These are phyloP conservation scores for Coelastrella sp. DNA, from an alignment of 139 green algal species.

Conservation along the genomic window DNA sequence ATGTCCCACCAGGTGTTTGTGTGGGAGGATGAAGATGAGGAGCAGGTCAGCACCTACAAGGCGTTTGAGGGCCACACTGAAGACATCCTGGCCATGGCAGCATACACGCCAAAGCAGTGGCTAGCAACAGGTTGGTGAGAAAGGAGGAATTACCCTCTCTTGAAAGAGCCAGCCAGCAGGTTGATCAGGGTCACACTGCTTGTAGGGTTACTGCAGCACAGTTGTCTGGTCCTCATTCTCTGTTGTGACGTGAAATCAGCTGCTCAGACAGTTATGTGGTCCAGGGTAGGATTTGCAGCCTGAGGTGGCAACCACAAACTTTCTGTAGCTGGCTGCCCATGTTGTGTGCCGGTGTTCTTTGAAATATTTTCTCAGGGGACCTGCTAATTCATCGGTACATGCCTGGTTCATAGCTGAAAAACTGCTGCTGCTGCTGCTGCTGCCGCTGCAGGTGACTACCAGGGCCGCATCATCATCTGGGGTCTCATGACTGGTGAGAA, in stretches of 20 bases:
- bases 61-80: slow-evolving; percentile 73
- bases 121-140: slow-evolving; percentile 53
- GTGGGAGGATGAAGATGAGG: slow-evolving; percentile 79
- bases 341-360: background rate
- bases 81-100: slow-evolving; percentile 80
- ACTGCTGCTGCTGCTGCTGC: background rate
- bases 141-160: too few relatives aligned
- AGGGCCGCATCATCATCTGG: slow-evolving; percentile 82
- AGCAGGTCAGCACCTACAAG: slow-evolving; percentile 60
- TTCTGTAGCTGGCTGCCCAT: background rate
- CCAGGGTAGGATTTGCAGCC: too few relatives aligned
- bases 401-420: background rate
- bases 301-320: background rate
- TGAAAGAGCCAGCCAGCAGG: too few relatives aligned
- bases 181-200: too few relatives aligned
- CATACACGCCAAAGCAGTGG: slow-evolving; percentile 51
- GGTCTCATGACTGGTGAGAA: slow-evolving; percentile 76
- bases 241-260: too few relatives aligned
- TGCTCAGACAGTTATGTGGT: too few relatives aligned
- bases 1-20: slow-evolving; percentile 64
- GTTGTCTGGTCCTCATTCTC: background rate
- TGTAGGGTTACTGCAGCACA: background rate
- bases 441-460: slow-evolving; percentile 76
- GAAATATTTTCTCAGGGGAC: too few relatives aligned
- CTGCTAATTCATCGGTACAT: background rate